A percentile compares a stretch with the other conserved stretches of the same genome.
phyloP scores from a whole-genome alignment of 495 filamentous ascomycete species.

The Sporormia fimetaria region DNA sequence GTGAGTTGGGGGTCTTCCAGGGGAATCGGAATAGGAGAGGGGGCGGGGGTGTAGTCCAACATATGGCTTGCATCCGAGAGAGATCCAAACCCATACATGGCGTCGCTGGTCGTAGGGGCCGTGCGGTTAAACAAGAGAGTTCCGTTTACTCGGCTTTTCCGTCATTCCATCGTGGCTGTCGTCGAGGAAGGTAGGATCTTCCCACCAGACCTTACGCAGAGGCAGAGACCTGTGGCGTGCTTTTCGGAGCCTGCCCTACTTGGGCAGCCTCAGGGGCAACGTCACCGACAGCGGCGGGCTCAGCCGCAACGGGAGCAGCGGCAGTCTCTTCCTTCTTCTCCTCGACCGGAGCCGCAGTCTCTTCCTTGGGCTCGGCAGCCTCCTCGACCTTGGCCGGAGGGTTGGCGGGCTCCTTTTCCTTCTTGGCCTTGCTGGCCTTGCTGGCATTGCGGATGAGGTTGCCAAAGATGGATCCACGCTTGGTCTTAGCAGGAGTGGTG shows the following conservation, averaged over 20 bases:
- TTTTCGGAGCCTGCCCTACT: constrained; percentile 30
- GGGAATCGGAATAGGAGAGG: constrained; percentile 12
- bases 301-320: constrained; percentile 4
- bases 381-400: constrained; percentile 35
- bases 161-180: constrained; percentile 28
- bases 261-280: constrained; percentile 31
- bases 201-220: constrained; percentile 35
- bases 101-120: constrained; percentile 18
- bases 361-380: constrained; percentile 24
- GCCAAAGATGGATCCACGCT: constrained; percentile 36
- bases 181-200: constrained; percentile 22
- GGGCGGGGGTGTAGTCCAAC: constrained; percentile 17
- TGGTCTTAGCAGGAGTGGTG: constrained; percentile 24
- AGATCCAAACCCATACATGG: constrained; percentile 14
- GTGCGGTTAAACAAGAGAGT: constrained; percentile 27
- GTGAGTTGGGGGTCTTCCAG: constrained; percentile 15
- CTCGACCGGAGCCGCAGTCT: constrained; percentile 18
- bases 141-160: constrained; percentile 26
- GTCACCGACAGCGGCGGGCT: constrained; percentile 30
- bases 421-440: constrained; percentile 26
- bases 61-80: constrained; percentile 16
- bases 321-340: constrained; percentile 8
- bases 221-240: constrained; percentile 32
- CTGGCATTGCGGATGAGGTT: constrained; percentile 26
- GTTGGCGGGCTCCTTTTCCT: constrained; percentile 32